Base-by-base conservation (phyloP, 73 alveolate genomes). In the Tetrahymena borealis region DNA sequence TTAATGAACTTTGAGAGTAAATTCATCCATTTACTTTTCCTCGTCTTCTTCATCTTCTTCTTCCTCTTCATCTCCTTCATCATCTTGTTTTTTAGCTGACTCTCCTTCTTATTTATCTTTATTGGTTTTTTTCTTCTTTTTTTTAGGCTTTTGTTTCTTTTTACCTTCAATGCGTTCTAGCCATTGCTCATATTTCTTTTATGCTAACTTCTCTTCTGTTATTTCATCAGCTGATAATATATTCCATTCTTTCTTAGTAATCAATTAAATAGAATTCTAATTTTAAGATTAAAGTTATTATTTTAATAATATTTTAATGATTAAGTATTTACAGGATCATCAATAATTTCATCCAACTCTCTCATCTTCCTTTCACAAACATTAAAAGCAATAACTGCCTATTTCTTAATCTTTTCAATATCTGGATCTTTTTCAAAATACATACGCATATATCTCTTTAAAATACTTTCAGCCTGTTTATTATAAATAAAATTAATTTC, bases 211-310 rank as follows among this genome's bases (percentile, higher is more conserved):
- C 85, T 91, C 91, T 2, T 78, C 96, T 91, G 92, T 95, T 78
- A 97, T 95, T 91, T 97, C 98, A 95, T 97, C 99, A 41, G 96
- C 97, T 16, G 99, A 98, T 1, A 97, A 94, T 39, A 97, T 96
- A 91, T 97, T 98, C 99, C 99, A 98, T 79, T 98, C 99, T 91
- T 97, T 94, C 78, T 94, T 97, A 7, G 94, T 97, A 78, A 98
- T 95, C 31, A 94, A 91, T 24, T 91, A 91, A 31, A 92, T 93
- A 78, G 94, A 93, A 92, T 96, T 96, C 78, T 96, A 94, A 39
- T 93, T 15, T 15, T 24, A 60, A 60, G 7, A 41, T 41, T 41
- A 32, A 60, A n/a, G 2, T 24, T 28, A 60, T 24, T 6, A 32
- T 24, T 9, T 60, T 18, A 39, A 39, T 3, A 4, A 0, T 24